Evolutionary conservation across 2,329 filamentous ascomycete species (phyloP).

Genomic region (Amauroascus verrucosus): DNA sequence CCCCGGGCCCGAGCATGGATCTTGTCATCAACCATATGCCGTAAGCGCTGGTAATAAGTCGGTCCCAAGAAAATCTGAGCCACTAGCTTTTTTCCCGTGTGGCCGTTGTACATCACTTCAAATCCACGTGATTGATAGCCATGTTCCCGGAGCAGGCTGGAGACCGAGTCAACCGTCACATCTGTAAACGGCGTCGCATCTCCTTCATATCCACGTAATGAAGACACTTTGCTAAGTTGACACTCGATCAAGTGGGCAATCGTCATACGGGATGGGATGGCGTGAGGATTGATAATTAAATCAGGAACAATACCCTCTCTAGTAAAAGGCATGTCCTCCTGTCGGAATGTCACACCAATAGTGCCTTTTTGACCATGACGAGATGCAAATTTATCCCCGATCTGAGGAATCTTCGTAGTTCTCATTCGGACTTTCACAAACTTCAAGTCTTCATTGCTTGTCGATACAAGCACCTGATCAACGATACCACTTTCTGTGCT

Average conservation of each 20-base stretch:
- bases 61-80: conserved; percentile 95
- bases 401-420: conserved; percentile 96
- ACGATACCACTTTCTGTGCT: conserved; percentile 96
- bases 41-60: conserved; percentile 95
- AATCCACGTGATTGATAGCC: conserved; percentile 97
- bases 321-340: conserved; percentile 98
- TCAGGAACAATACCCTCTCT: conserved; percentile 84
- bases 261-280: conserved; percentile 99
- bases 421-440: conserved; percentile 97
- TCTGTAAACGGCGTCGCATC: conserved; percentile 97
- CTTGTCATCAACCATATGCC: conserved; percentile 99
- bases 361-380: conserved; percentile 99
- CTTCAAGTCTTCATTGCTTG: conserved; percentile 83
- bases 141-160: conserved; percentile 70
- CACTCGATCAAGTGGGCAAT: conserved; percentile 99
- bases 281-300: conserved; percentile 97
- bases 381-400: conserved; percentile 98
- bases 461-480: conserved; percentile 85
- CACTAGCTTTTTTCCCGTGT: conserved; percentile 86
- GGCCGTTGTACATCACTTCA: conserved; percentile 97
- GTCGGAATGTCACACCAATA: conserved; percentile 94
- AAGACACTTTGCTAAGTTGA: conserved; percentile 89
- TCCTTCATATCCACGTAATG: conserved; percentile 86
- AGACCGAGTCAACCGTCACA: conserved; percentile 90
- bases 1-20: conserved; percentile 97